Percentiles rank a stretch among this genome's conserved stretches.
These are phyloP conservation scores for Podila verticillata DNA, from an alignment of 192 early-diverging fungal species.

Conservation along the genomic window DNA sequence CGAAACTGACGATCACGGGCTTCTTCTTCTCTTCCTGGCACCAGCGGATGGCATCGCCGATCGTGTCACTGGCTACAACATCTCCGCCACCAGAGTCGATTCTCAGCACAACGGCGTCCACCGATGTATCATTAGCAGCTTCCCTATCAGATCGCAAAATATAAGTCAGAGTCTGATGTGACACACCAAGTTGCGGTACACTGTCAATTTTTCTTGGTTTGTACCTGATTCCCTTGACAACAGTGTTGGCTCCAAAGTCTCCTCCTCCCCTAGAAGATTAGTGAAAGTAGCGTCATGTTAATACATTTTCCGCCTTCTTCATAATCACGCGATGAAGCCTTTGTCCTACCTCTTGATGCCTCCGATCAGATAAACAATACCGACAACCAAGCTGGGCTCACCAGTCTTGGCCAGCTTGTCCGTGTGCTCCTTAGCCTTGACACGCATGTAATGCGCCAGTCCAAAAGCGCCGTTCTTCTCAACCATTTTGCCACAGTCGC, in stretches of 20 bases:
- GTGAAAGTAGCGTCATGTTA: not conserved
- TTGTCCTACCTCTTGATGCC: conserved; percentile 58
- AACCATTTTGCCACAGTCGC: conserved; percentile 52
- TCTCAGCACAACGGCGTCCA: conserved; percentile 71
- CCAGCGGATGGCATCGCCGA: conserved; percentile 66
- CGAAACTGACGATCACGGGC: conserved; percentile 73
- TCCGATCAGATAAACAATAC: conserved; percentile 71
- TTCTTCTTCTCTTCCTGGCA: conserved; percentile 66
- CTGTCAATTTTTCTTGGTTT: no score
- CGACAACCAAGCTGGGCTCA: conserved; percentile 60
- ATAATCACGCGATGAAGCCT: not conserved
- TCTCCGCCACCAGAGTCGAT: conserved; percentile 81
- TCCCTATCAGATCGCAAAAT: no score
- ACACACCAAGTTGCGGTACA: no score
- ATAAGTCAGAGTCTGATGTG: no score
- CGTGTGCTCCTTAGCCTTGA: conserved; percentile 43
- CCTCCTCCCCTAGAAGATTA: conserved; percentile 31
- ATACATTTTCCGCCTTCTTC: not conserved
- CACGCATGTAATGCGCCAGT: conserved; percentile 40
- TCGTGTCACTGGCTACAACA: conserved; percentile 71
- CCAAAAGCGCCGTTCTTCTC: conserved; percentile 44
- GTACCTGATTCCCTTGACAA: conserved; percentile 59
- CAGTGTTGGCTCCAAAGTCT: conserved; percentile 53
- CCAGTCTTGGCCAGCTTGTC: conserved; percentile 29
- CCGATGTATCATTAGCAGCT: conserved; percentile 61